A percentile compares a stretch with the other conserved stretches of the same genome.
phyloP scores from a whole-genome alignment of 169 alveolate species.

The Hammondia hammondi region DNA sequence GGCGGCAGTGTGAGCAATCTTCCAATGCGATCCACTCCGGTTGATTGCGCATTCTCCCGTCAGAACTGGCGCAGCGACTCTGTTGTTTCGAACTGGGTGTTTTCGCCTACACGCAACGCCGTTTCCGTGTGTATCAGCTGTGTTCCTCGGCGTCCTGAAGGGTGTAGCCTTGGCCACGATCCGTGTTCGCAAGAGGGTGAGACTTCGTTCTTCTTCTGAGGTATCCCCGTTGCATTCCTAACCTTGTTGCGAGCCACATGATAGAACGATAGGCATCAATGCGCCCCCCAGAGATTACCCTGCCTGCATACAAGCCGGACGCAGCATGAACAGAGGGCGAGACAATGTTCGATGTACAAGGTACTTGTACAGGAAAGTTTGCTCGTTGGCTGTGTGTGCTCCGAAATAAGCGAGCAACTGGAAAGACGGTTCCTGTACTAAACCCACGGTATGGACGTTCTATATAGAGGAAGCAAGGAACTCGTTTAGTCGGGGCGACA shows the following conservation, averaged over 20 bases:
- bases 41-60: no score
- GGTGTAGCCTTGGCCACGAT: no score
- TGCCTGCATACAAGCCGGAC: neutral
- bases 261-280: neutral
- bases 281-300: conserved; percentile 23
- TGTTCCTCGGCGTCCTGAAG: no score
- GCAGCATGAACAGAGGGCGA: neutral
- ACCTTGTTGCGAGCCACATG: neutral
- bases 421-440: neutral
- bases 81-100: no score
- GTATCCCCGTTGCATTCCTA: neutral
- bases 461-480: no score
- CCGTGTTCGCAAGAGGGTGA: no score
- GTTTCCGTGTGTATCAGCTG: no score
- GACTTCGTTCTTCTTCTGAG: neutral
- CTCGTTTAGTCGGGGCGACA: no score
- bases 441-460: neutral
- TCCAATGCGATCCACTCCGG: no score
- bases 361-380: neutral
- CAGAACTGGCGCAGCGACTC: no score
- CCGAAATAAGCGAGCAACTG: neutral
- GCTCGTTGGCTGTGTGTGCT: neutral
- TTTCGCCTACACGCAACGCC: no score
- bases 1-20: no score
- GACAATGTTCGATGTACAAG: neutral